Evolutionary conservation across 108 stramenopile genomes (phyloP), one percentile per base, ranked within the genome.

Genomic region (Skeletonema grethae): DNA sequence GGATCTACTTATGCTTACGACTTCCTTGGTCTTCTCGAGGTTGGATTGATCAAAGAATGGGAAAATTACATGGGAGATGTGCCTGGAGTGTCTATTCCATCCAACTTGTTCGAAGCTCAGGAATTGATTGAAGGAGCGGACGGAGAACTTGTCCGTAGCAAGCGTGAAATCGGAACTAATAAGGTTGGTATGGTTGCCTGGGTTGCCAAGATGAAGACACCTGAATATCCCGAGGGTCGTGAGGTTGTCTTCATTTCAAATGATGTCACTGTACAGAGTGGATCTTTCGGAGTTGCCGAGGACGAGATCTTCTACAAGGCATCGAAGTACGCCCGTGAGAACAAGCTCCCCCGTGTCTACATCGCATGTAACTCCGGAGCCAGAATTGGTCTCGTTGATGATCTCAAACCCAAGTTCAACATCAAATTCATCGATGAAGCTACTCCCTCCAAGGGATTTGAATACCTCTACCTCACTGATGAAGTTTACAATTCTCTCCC

Each of bases 141-240:
- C 71, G 94, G 95, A 16, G 75, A 87, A 39, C 87, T 97, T 59
- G 75, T 77, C 24, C 85, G 63, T 61, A 90, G 91, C 55, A 72
- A 77, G 60, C 86, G 98, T 15, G 78, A 87, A 20, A 94, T 97
- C 56, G 98, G 98, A 70, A 92, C 92, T 29, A 98, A 98, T 86
- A 94, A 96, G 72, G 84, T 95, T 73, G 98, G 95, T n/a, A 99
- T 99, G 98, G 88, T 99, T 59, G 95, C 94, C 16, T 99, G 96
- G 95, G 70, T 89, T 60, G 76, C 90, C 30, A 87, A 64, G 9
- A 94, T 99, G 94, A 97, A 96, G 74, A 98, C 98, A 12, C 98
- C 98, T 36, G 97, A 99, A 70, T 99, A 98, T 84, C 97, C 97
- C 16, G 94, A 94, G 72, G 98, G 98, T 20, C 95, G 98, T 61